Conservation (phyloP, 805 yeast genomes). For the Metschnikowia lachancei region DNA sequence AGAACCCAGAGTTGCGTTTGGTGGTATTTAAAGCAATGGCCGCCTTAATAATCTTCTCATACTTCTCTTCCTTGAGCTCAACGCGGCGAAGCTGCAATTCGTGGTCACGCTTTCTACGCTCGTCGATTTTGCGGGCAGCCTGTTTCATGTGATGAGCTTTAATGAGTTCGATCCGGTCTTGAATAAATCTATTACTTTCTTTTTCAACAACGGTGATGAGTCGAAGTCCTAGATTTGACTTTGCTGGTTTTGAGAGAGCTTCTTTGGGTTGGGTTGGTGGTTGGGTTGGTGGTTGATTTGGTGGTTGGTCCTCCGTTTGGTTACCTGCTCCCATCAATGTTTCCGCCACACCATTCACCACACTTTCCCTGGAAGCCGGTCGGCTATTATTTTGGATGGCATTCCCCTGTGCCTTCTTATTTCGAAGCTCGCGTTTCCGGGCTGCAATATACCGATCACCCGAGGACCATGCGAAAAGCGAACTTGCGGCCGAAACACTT, state of each 20-base stretch:
- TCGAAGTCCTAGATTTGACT: slow-evolving; percentile 24
- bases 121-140: slow-evolving; percentile 36
- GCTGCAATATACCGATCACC: slow-evolving; percentile 38
- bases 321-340: too few species aligned
- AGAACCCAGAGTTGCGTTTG: slow-evolving; percentile 26
- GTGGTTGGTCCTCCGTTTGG: too few species aligned
- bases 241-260: slow-evolving; percentile 6
- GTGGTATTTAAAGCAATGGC: slow-evolving; percentile 26
- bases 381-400: too few species aligned
- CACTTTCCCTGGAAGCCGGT: too few species aligned
- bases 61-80: slow-evolving; percentile 39
- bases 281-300: too few species aligned
- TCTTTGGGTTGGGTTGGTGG: too few species aligned
- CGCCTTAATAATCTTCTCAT: slow-evolving; percentile 29
- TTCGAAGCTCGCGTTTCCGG: slow-evolving; percentile 28
- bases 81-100: slow-evolving; percentile 36
- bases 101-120: slow-evolving; percentile 40
- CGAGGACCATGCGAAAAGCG: slow-evolving; percentile 45
- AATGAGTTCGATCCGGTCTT: slow-evolving; percentile 37
- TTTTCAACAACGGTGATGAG: slow-evolving; percentile 32
- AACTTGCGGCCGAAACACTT: slow-evolving; percentile 24
- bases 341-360: too few species aligned
- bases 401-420: not conserved
- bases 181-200: slow-evolving; percentile 39
- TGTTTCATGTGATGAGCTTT: slow-evolving; percentile 39